Evolutionary conservation across 2,329 filamentous ascomycete genomes (phyloP).

Genomic region (Calonectria ilicicola): DNA sequence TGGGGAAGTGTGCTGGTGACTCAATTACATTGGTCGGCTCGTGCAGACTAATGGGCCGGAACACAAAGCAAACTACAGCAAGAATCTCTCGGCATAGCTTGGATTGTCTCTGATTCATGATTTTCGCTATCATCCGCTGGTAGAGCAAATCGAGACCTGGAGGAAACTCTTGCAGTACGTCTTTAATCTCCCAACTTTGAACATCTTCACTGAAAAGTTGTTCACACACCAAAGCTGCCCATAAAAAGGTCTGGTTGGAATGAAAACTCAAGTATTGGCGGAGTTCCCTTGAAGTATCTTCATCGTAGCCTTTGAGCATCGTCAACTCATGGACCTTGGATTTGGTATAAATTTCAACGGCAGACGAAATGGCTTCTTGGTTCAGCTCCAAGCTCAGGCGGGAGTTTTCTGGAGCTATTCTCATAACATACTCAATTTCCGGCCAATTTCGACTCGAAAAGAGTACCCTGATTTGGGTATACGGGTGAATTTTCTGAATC

Average conservation of each 20-base stretch:
- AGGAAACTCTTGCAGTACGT: constrained; percentile 43
- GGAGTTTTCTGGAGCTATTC: constrained; percentile 30
- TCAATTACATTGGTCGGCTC: not conserved
- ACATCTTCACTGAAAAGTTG: constrained; percentile 21
- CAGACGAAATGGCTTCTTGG: constrained; percentile 45
- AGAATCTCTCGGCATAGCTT: not conserved
- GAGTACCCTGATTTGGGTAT: not conserved
- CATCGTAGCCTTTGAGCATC: constrained; percentile 24
- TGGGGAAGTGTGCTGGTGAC: not conserved
- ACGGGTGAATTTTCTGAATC: not conserved
- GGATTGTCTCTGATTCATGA: not conserved
- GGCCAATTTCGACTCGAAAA: not conserved
- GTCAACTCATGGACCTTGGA: constrained; percentile 49
- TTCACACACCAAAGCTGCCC: constrained; percentile 39
- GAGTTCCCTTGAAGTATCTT: constrained; percentile 9
- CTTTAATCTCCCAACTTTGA: constrained; percentile 20
- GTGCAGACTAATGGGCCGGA: not conserved
- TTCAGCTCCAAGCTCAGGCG: constrained; percentile 54
- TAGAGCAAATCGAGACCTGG: constrained; percentile 53
- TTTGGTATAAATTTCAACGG: constrained; percentile 53
- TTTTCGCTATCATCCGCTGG: constrained; percentile 49
- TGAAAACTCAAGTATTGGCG: constrained; percentile 42
- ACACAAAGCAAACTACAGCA: not conserved
- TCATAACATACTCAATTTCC: constrained; percentile 28
- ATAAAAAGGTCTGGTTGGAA: constrained; percentile 50